Evolutionary conservation across 306 rosid genomes (phyloP).

Genomic region (Cicer pinnatifidum): DNA sequence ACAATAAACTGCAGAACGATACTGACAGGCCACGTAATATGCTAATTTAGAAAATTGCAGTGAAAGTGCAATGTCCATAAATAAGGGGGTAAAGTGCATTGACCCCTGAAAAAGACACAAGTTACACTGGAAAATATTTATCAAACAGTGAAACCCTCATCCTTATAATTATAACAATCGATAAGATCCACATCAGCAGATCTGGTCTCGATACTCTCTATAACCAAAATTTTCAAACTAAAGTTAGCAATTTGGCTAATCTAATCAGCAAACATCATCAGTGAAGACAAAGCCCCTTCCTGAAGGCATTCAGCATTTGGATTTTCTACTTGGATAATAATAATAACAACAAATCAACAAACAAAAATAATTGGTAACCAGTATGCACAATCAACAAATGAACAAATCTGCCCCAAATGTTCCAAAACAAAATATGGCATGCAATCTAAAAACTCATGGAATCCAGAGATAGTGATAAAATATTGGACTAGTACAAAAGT

Average conservation of each 20-base stretch:
- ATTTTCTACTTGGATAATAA: neutral
- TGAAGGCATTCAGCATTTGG: neutral
- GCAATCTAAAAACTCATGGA: slow-evolving; percentile 21
- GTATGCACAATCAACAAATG: neutral
- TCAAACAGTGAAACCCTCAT: neutral
- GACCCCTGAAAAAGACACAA: neutral
- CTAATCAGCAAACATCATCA: slow-evolving; percentile 12
- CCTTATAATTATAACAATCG: neutral
- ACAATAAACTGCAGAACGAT: too few species aligned
- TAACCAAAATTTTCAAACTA: neutral
- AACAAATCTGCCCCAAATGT: slow-evolving; percentile 6
- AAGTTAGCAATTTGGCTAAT: slow-evolving; percentile 4
- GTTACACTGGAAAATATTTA: neutral
- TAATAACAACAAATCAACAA: neutral
- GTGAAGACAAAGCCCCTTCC: neutral
- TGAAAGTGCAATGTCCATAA: too few species aligned
- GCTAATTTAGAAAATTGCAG: too few species aligned
- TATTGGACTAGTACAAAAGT: neutral
- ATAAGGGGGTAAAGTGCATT: neutral
- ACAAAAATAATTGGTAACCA: neutral
- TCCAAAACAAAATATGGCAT: slow-evolving; percentile 1
- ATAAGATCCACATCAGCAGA: slow-evolving; percentile 14
- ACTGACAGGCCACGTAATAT: too few species aligned
- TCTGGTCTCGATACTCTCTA: neutral
- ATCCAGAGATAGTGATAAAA: slow-evolving; percentile 3